Evolutionary conservation across 441 rosid genomes (phyloP), one percentile per base, ranked within the genome.

Genomic region (Eruca vesicaria): DNA sequence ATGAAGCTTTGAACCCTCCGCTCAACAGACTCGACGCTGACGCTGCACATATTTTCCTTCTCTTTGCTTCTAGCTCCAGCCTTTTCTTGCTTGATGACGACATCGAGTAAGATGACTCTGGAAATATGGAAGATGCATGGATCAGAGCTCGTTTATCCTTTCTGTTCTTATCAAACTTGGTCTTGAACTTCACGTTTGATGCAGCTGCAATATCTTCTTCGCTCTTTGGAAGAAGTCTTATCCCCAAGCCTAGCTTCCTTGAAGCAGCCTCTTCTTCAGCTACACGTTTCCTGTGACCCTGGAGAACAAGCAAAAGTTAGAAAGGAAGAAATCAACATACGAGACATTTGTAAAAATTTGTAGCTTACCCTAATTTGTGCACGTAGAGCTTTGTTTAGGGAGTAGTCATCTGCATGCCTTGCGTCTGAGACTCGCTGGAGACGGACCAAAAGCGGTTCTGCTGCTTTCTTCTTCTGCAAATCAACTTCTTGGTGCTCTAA

Each of bases 401-500:
- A 81, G 79, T 88, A 93, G 78, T 93, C 92, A 70, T 96, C 97
- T 56, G 91, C 87, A 75, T 90, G 97, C 77, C 94, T 82, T 56
- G 88, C 83, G 79, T 93, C 97, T 33, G 94, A 96, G 69, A 81
- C 85, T 61, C 89, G 86, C 69, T 90, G 99, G 75, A 93, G 94
- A 3, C 88, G 87, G 63, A 96, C 93, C 41, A 96, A 77, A 28
- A 87, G 83, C 3, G 98, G 99, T 69, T 91, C 98, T 36, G 97
- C 96, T 79, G 90, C 94, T 86, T 90, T 96, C 86, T 96, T 96
- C 90, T 96, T 96, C 83, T 83, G 83, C 79, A 96, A 81, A 82
- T 96, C 99, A 66, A 83, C 92, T 79, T 86, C 99, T 74, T 93
- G 92, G 79, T 93, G 97, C 75, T 96, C 97, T 79, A 93, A 86